These are phyloP conservation scores for Aspergillus proliferans DNA, from an alignment of 2,329 filamentous ascomycete genomes.

Conservation along the genomic window DNA sequence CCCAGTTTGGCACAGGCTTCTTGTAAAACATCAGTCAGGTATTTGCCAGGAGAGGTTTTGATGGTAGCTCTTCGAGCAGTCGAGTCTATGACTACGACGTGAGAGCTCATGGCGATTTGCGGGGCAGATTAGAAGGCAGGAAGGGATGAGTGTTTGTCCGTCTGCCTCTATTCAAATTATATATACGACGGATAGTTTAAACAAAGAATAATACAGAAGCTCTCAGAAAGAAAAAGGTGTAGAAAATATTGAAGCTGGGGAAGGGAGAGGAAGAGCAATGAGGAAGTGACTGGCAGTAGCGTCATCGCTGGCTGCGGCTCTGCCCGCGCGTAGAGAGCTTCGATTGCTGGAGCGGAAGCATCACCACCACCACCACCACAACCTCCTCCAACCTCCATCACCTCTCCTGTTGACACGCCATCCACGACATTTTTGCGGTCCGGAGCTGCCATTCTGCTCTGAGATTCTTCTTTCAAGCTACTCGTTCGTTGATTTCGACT, in stretches of 20 bases:
- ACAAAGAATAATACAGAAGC: neutral
- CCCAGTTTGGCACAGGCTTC: conserved; percentile 83
- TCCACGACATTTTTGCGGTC: neutral
- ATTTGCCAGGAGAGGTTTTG: conserved; percentile 75
- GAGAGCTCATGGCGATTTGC: conserved; percentile 63
- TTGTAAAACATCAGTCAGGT: conserved; percentile 75
- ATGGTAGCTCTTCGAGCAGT: conserved; percentile 70
- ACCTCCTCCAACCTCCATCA: conserved; percentile 2
- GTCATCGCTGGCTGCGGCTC: conserved; percentile 21
- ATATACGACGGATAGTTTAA: neutral
- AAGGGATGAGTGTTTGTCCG: neutral
- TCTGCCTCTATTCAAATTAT: neutral
- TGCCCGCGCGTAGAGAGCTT: conserved; percentile 7
- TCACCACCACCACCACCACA: conserved; percentile 8
- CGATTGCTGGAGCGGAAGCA: conserved; percentile 3
- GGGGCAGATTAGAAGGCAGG: conserved; percentile 7
- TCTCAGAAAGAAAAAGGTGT: neutral
- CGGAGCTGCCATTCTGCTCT: neutral
- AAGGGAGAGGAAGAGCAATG: conserved; percentile 8
- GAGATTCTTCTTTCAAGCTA: neutral
- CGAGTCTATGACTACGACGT: conserved; percentile 80
- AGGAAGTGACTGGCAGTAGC: conserved; percentile 22
- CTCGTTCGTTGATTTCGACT: neutral
- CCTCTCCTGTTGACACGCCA: neutral
- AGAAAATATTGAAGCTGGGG: neutral